Evolutionary conservation across 1,139 yeast genomes (phyloP).

Genomic region (Hyphopichia khmerensis): DNA sequence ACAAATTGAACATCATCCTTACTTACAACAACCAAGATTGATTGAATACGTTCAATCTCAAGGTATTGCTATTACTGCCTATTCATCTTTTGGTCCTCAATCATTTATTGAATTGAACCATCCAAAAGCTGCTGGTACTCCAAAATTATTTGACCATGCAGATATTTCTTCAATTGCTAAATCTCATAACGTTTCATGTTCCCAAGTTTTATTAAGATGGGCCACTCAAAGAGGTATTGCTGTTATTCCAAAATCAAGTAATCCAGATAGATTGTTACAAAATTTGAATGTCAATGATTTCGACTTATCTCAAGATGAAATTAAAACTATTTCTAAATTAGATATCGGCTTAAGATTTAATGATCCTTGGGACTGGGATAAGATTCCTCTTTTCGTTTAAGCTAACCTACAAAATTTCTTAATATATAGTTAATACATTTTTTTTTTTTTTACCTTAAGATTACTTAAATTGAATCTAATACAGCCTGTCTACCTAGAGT

Average conservation of each 20-base stretch:
- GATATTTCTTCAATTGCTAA: slow-evolving; percentile 53
- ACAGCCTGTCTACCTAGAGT: slow-evolving; percentile 53
- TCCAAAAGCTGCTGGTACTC: slow-evolving; percentile 51
- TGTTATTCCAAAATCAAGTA: slow-evolving; percentile 73
- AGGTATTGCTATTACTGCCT: slow-evolving; percentile 74
- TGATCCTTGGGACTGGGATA: slow-evolving; percentile 80
- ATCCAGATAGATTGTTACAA: slow-evolving; percentile 55
- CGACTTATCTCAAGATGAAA: slow-evolving; percentile 53
- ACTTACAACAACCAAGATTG: slow-evolving; percentile 72
- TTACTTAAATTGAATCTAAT: slow-evolving; percentile 23
- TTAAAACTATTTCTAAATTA: slow-evolving; percentile 51
- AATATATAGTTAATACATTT: neutral
- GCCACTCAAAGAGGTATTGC: slow-evolving; percentile 73
- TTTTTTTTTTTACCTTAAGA: neutral
- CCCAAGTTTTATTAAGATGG: slow-evolving; percentile 77
- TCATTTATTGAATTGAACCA: slow-evolving; percentile 61
- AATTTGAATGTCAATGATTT: slow-evolving; percentile 59
- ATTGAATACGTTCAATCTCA: slow-evolving; percentile 60
- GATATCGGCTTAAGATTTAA: slow-evolving; percentile 77
- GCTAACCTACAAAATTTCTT: neutral
- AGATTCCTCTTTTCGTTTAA: slow-evolving; percentile 49
- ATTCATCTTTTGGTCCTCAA: slow-evolving; percentile 84
- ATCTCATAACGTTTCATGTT: slow-evolving; percentile 50
- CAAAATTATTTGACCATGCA: slow-evolving; percentile 56
- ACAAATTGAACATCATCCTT: slow-evolving; percentile 93